Evolutionary conservation across 345 rosid genomes (phyloP).

Genomic region (Eutrema japonicum): DNA sequence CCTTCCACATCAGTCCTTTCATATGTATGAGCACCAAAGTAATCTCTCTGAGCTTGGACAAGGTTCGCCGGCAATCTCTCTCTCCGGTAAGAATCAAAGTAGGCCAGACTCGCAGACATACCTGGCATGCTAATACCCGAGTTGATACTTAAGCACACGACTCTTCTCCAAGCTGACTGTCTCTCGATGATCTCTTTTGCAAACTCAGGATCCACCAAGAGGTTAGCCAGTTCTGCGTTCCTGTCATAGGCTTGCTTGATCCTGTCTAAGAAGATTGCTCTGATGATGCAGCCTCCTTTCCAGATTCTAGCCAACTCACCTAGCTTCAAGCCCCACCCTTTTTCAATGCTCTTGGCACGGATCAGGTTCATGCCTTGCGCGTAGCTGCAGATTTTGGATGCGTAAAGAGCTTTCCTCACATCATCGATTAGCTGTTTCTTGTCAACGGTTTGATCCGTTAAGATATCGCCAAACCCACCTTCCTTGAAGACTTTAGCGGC

Average conservation of each 20-base stretch:
- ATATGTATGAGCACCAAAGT: slow-evolving; percentile 97
- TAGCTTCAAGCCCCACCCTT: slow-evolving; percentile 85
- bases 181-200: slow-evolving; percentile 90
- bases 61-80: slow-evolving; percentile 86
- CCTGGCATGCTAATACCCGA: slow-evolving; percentile 93
- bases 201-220: slow-evolving; percentile 94
- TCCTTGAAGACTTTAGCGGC: slow-evolving; percentile 86
- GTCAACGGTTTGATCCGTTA: slow-evolving; percentile 68
- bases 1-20: slow-evolving; percentile 92
- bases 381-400: slow-evolving; percentile 93
- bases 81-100: slow-evolving; percentile 88
- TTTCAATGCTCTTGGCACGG: slow-evolving; percentile 85
- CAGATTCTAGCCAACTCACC: slow-evolving; percentile 98
- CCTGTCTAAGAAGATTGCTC: slow-evolving; percentile 90
- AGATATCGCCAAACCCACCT: slow-evolving; percentile 71
- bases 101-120: slow-evolving; percentile 95
- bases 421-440: slow-evolving; percentile 80
- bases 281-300: slow-evolving; percentile 98
- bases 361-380: slow-evolving; percentile 98
- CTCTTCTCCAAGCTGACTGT: slow-evolving; percentile 95
- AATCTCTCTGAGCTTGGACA: slow-evolving; percentile 96
- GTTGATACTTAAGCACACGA: slow-evolving; percentile 83
- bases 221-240: slow-evolving; percentile 82
- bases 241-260: slow-evolving; percentile 97
- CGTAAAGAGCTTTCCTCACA: slow-evolving; percentile 90